Conservation (phyloP, 495 filamentous ascomycete genomes). For the Friedmanniomyces simplex region DNA sequence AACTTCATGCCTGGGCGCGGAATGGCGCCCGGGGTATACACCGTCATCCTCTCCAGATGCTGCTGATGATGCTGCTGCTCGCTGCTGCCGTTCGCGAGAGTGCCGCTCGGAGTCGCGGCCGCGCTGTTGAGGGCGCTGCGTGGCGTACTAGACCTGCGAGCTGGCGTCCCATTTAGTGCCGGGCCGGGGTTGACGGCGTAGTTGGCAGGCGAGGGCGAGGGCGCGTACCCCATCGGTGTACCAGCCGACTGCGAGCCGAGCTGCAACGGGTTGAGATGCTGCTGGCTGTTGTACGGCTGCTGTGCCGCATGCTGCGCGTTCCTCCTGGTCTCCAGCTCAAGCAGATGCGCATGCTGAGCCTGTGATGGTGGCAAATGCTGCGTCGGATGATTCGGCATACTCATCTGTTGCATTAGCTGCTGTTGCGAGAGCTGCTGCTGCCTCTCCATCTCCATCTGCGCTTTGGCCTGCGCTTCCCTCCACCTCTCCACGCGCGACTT, state of each 20-base stretch:
- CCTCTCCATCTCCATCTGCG: slow-evolving; percentile 11
- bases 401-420: slow-evolving; percentile 15
- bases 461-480: slow-evolving; percentile 6
- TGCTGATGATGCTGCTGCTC: slow-evolving; percentile 1
- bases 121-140: neutral
- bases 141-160: neutral
- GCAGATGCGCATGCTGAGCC: neutral
- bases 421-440: slow-evolving; percentile 13
- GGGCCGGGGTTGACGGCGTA: neutral
- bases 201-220: neutral
- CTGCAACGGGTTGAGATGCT: slow-evolving; percentile 5
- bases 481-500: slow-evolving; percentile 8
- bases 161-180: neutral
- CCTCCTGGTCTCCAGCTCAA: slow-evolving; percentile 2
- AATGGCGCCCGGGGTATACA: neutral
- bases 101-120: neutral
- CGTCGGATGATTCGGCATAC: neutral
- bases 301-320: slow-evolving; percentile 4
- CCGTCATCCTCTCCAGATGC: neutral
- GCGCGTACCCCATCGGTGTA: neutral
- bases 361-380: slow-evolving; percentile 3
- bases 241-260: neutral
- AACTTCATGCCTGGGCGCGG: slow-evolving; percentile 13
- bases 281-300: slow-evolving; percentile 5
- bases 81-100: neutral